Conservation (phyloP, 352 stramenopile species). For the Phytopythium montanum region DNA sequence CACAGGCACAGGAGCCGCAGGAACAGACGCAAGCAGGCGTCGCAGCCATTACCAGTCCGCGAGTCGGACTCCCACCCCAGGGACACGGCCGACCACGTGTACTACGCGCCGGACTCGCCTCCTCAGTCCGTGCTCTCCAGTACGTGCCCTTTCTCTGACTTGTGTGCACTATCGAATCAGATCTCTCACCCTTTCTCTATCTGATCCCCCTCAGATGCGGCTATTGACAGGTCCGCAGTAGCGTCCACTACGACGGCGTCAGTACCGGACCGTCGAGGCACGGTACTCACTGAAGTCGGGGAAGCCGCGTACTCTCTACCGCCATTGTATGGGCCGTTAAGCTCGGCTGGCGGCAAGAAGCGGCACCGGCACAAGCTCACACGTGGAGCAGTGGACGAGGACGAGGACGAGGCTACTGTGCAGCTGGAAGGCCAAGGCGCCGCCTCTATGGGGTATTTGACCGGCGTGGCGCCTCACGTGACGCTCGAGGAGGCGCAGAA, state of each 20-base stretch:
- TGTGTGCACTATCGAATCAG: no score
- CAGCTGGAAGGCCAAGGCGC: slow-evolving; percentile 12
- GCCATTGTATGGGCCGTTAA: slow-evolving; percentile 17
- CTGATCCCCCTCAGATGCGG: not conserved
- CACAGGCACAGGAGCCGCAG: slow-evolving; percentile 11
- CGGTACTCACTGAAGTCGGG: slow-evolving; percentile 61
- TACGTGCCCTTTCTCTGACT: not conserved
- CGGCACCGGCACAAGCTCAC: slow-evolving; percentile 5
- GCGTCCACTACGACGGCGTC: slow-evolving; percentile 19
- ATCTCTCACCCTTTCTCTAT: no score
- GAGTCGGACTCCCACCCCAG: not conserved
- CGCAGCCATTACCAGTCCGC: not conserved
- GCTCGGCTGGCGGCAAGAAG: slow-evolving; percentile 1
- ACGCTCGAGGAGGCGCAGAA: slow-evolving; percentile 86
- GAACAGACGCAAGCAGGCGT: slow-evolving; percentile 3
- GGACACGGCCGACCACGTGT: slow-evolving; percentile 16
- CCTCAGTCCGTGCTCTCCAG: slow-evolving; percentile 8
- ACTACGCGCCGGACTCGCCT: slow-evolving; percentile 30
- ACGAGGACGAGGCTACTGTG: slow-evolving; percentile 15
- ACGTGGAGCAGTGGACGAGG: slow-evolving; percentile 8
- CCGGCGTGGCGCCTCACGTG: slow-evolving; percentile 50
- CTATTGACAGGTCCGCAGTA: slow-evolving; percentile 15
- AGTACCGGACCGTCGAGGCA: slow-evolving; percentile 28
- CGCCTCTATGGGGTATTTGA: slow-evolving; percentile 22
- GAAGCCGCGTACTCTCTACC: slow-evolving; percentile 36